These are phyloP conservation scores for Arthrobotrys conoides DNA, from an alignment of 2,329 filamentous ascomycete species.

Conservation along the genomic window DNA sequence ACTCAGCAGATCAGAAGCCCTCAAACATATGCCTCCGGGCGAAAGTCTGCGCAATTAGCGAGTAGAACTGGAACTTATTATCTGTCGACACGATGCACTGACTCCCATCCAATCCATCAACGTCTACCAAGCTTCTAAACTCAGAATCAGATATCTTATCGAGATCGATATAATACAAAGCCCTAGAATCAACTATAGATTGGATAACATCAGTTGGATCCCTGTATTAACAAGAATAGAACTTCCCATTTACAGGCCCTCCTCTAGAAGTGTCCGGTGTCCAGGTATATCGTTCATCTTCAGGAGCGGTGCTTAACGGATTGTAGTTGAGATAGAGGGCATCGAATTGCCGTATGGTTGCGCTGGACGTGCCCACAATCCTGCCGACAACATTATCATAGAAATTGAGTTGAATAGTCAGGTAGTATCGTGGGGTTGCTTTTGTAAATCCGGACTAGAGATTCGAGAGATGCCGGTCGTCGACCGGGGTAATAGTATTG, in stretches of 20 bases:
- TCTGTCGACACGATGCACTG: neutral
- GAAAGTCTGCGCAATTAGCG: neutral
- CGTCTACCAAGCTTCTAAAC: neutral
- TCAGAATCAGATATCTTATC: neutral
- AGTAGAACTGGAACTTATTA: constrained; percentile 10
- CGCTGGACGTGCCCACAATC: neutral
- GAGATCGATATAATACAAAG: neutral
- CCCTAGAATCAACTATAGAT: neutral
- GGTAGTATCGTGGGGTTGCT: neutral
- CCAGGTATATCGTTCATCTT: neutral
- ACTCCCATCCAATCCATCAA: neutral
- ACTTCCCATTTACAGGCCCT: neutral
- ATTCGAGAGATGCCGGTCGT: neutral
- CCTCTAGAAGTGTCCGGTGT: neutral
- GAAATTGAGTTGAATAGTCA: neutral
- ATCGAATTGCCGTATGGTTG: neutral
- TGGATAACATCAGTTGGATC: neutral
- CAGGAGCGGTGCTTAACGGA: too few relatives aligned
- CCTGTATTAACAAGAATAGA: neutral
- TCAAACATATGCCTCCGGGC: neutral
- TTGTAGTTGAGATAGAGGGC: neutral
- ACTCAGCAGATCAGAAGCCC: too few relatives aligned
- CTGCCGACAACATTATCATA: neutral
- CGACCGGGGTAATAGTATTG: neutral
- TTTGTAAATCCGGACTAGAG: neutral